Evolutionary conservation across 2,329 filamentous ascomycete species (phyloP).

Genomic region (Herpotrichia juniperi): DNA sequence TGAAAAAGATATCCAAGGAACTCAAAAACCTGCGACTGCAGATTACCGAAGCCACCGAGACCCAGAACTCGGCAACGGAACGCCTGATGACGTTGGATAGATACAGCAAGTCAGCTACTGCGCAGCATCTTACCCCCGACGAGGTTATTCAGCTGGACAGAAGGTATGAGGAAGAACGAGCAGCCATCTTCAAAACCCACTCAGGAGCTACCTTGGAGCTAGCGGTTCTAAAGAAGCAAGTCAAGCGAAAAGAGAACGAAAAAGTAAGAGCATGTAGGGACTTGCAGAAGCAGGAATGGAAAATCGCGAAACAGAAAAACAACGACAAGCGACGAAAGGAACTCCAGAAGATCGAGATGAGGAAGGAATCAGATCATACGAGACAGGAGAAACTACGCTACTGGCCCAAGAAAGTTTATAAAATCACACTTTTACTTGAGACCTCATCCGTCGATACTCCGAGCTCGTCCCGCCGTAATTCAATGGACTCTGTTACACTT

Average conservation of each 20-base stretch:
- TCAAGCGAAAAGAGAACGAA: constrained; percentile 28
- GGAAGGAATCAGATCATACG: constrained; percentile 28
- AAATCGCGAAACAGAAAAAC: constrained; percentile 28
- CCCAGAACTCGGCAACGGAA: constrained; percentile 23
- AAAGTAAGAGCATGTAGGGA: constrained; percentile 30
- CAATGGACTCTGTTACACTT: constrained; percentile 29
- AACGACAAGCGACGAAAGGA: constrained; percentile 24
- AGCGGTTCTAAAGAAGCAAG: constrained; percentile 28
- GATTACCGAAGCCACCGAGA: constrained; percentile 26
- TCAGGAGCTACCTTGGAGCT: constrained; percentile 30
- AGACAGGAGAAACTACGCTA: constrained; percentile 44
- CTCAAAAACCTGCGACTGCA: constrained; percentile 22
- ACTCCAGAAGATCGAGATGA: constrained; percentile 22
- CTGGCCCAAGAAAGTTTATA: constrained; percentile 44
- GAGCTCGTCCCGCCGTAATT: constrained; percentile 28
- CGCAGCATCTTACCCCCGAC: constrained; percentile 34
- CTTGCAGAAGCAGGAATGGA: constrained; percentile 30
- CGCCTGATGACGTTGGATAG: constrained; percentile 39
- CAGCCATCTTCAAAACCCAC: constrained; percentile 28
- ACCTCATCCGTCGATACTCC: constrained; percentile 36
- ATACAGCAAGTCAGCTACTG: constrained; percentile 39
- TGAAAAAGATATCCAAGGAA: constrained; percentile 33
- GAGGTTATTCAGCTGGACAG: constrained; percentile 43
- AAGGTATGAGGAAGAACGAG: constrained; percentile 40
- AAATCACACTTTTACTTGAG: constrained; percentile 46